Base-by-base conservation (phyloP, 2,329 filamentous ascomycete genomes). In the Epicoccum sorghinum region DNA sequence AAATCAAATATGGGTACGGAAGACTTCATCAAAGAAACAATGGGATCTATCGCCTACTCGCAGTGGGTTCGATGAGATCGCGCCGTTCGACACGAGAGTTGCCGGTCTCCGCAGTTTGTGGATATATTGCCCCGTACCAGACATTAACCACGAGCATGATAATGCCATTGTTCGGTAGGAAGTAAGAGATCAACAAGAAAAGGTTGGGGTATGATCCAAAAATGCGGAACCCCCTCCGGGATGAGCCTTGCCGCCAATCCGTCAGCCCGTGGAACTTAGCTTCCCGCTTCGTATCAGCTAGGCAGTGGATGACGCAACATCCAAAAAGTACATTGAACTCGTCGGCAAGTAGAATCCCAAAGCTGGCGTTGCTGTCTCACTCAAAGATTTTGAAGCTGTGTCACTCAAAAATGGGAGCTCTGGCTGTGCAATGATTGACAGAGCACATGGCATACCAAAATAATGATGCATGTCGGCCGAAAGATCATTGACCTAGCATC, bases 231-330 rank as follows among this genome's bases (percentile, higher is more conserved):
- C 25, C 18, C 13, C 45, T 41, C 37, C 45, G 36, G 47, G 40
- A 51, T 44, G 32, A 39, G 27, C 48, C 36, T 7, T 52, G 42
- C 49, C 49, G 48, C 41, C 13, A 10, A 32, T 40, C 43, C 50
- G 44, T 43, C 32, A 38, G 40, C 39, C 27, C 42, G 29, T 23
- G 12, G 13, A 14, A 37, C 30, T 36, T 47, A 42, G 50, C 32
- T 4, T n/a, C 37, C 14, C 18, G 12, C 45, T 35, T 44, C 22
- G 13, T 5, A 23, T 32, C n/a, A 24, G 32, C 43, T 47, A 33
- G n/a, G 29, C 9, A 37, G 13, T 13, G 13, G 8, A 38, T 39
- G 42, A 43, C 47, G 39, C n/a, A 32, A 27, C 27, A 29, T 6
- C 6, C 9, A 29, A 29, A 29, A 18, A 18, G 18, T 18, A 18